Evolutionary conservation across 768 basidiomycete genomes (phyloP).

Genomic region (Rhizopogon vinicolor): DNA sequence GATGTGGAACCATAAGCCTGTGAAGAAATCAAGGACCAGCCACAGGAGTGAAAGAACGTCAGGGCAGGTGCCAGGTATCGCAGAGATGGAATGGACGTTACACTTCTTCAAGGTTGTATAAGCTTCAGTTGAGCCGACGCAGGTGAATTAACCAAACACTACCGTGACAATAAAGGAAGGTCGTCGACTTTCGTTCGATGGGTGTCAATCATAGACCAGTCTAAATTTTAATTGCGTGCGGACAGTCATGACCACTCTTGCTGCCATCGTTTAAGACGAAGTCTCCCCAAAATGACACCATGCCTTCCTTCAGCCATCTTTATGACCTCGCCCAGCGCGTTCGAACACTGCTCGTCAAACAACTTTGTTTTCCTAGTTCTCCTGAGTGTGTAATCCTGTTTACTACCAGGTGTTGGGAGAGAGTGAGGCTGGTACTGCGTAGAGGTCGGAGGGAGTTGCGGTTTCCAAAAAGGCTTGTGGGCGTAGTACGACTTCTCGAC

Average conservation of each 20-base stretch:
- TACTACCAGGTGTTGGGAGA: constrained; percentile 8
- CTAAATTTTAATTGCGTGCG: not conserved
- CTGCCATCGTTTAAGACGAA: constrained; percentile 25
- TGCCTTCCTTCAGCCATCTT: constrained; percentile 57
- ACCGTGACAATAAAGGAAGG: not conserved
- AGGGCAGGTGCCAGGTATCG: not conserved
- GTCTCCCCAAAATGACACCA: constrained; percentile 47
- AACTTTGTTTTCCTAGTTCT: constrained; percentile 19
- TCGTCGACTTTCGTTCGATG: not conserved
- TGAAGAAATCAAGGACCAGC: constrained; percentile 18
- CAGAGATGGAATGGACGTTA: not conserved
- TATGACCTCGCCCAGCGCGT: constrained; percentile 48
- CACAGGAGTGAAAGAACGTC: not conserved
- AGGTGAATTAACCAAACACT: not conserved
- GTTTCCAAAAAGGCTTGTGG: constrained; percentile 32
- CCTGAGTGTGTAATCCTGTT: constrained; percentile 9
- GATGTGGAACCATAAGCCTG: not conserved
- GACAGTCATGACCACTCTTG: constrained; percentile 7
- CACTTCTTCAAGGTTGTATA: not conserved
- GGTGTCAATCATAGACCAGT: not conserved
- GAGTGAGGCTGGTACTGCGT: constrained; percentile 15
- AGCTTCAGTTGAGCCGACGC: not conserved
- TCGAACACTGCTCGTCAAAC: constrained; percentile 37
- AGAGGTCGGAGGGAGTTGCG: constrained; percentile 22
- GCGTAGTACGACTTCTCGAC: constrained; percentile 14